Evolutionary conservation across 179 eudicot species (phyloP).

Genomic region (Drosera spatulata): DNA sequence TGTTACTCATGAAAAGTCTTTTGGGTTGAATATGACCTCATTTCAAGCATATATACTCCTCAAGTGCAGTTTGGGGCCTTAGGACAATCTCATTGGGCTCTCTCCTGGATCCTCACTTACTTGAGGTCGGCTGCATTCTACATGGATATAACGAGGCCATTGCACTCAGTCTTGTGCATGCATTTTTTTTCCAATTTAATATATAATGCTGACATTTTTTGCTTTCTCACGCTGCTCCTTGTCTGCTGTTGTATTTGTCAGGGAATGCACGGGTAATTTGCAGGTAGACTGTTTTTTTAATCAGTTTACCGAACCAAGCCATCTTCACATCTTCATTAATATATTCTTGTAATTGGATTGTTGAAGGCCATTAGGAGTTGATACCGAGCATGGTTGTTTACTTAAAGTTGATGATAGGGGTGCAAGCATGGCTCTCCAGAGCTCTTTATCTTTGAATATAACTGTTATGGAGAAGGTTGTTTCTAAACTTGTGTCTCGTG

Average conservation of each 20-base stretch:
- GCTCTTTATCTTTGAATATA: conserved; percentile 40
- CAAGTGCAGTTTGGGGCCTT: too few species aligned
- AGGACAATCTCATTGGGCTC: too few species aligned
- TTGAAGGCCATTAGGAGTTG: conserved; percentile 44
- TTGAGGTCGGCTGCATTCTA: too few species aligned
- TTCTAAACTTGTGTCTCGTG: background rate
- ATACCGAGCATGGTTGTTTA: conserved; percentile 31
- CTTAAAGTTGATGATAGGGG: conserved; percentile 16
- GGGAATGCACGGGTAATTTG: conserved; percentile 68
- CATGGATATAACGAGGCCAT: too few species aligned
- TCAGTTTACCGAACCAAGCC: background rate
- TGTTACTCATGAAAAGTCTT: too few species aligned
- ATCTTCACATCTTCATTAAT: background rate
- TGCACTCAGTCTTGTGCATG: background rate
- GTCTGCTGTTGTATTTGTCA: conserved; percentile 12
- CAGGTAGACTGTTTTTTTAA: conserved; percentile 31
- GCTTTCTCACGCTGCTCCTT: background rate
- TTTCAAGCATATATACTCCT: too few species aligned
- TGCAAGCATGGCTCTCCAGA: conserved; percentile 24
- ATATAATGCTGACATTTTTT: background rate
- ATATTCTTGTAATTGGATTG: conserved; percentile 9
- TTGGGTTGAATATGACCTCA: too few species aligned
- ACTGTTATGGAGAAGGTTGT: conserved; percentile 60
- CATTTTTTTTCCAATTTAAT: background rate
- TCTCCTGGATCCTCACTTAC: too few species aligned